Base-by-base conservation (phyloP, 306 rosid species). In the Pachyrhizus erosus region DNA sequence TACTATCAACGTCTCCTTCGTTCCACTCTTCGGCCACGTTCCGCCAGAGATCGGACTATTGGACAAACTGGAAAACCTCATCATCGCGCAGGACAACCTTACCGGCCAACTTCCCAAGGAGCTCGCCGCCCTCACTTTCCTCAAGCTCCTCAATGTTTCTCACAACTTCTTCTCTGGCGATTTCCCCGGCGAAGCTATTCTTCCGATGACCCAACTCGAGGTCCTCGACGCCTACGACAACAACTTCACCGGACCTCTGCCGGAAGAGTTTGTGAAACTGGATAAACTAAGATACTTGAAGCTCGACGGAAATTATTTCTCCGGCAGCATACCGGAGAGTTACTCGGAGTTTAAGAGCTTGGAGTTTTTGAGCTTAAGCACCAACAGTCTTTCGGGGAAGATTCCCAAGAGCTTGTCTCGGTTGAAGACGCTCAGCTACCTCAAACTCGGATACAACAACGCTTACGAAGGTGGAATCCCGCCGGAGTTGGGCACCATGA, bases 401-500 rank as follows among this genome's bases (percentile, higher is more conserved):
- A 45, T 96, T 40, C 97, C 99, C 0, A 82, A 84, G 21, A 92
- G 90, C 11, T 51, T 96, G 31, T 81, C 79, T 1, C 70, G 55
- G 39, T 60, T 95, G 83, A 88, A 84, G 79, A 90, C 84, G 52
- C 87, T 95, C 5, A 85, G 18, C 27, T 2, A 48, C 7, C 69
- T 96, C 31, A 69, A 78, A 60, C 81, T 91, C 0, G 99, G 99
- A 0, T 96, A 93, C 70, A 69, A 0, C 29, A 96, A 96, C 60
- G 70, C 1, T 18, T 96, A 85, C 83, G 81, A 81, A 48, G 96
- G 93, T 0, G 99, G 94, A 34, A 80, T 96, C 20, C 99, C 99
- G 0, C 69, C 86, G 37, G 99, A 91, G 86, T 43, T 96, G 1
- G 99, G 99, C 20, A 57, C 55, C 0, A 46, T 93, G 65, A 70